Base-by-base conservation (phyloP, 2,329 filamentous ascomycete genomes). In the Aspergillus sp. region DNA sequence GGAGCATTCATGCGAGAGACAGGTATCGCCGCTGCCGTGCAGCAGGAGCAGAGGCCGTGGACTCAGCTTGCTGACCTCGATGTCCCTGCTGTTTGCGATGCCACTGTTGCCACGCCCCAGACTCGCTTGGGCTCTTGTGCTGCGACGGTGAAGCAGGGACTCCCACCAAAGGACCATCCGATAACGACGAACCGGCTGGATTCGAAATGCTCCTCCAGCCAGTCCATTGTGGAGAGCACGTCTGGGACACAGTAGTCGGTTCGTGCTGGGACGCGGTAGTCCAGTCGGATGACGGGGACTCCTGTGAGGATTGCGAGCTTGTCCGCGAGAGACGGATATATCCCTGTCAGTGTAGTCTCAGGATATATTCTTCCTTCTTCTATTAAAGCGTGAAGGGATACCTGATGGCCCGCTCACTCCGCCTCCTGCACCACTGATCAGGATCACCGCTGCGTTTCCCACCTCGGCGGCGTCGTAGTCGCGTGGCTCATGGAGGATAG, bases 81-180 rank as follows among this genome's bases (percentile, higher is more conserved):
- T 3, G 74, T 73, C 9, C 70, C 68, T 0, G 68, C 73, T 4
- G 73, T 76, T 63, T 78, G 76, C 24, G 73, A 74, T 1, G 75
- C 75, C 1, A 78, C 64, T 2, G 74, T 76, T 2, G 75, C 76
- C 23, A 75, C 73, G 2, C 74, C 76, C 0, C 70, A 56, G 21
- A 74, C 65, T 5, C 76, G 63, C 27, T 68, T 55, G 4, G 64
- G 64, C 45, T 73, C 71, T 14, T 61, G 35, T 3, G 66, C 72
- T 7, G 67, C 75, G 12, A 73, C 69, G 0, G 70, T 73, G 63
- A 77, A 75, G 17, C 75, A 76, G 0, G 75, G 75, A 19, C 74
- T 75, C 6, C 76, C 73, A 19, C 77, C 75, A 52, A 79, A 78
- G 11, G 72, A 75, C 77, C 76, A 79, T 46, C 77, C 77, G 2